Conservation (phyloP, 2,329 filamentous ascomycete genomes). For the Aureobasidium sp. region DNA sequence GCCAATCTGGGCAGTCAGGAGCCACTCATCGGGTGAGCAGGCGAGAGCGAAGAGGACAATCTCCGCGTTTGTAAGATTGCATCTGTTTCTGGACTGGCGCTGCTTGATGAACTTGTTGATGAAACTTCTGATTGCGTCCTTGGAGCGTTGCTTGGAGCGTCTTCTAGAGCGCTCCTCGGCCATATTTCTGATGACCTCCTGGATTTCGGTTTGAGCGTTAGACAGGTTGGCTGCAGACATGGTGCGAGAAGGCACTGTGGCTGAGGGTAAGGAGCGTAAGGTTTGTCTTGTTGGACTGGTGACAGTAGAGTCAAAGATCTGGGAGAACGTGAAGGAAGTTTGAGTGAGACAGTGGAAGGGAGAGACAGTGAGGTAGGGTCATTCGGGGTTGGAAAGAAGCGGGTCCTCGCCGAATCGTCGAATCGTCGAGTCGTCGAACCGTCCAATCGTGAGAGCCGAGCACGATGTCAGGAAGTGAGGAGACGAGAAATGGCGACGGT, state of each 20-base stretch:
- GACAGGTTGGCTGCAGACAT: background rate
- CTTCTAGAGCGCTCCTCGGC: too few relatives aligned
- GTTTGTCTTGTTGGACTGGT: background rate
- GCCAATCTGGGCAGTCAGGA: background rate
- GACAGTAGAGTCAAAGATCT: background rate
- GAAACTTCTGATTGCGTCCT: background rate
- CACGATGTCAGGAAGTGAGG: background rate
- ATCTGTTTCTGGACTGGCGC: background rate
- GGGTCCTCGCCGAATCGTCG: background rate
- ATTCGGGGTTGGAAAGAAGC: background rate
- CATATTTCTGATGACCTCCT: background rate
- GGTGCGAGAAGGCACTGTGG: background rate
- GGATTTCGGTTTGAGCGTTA: background rate
- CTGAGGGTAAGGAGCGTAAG: background rate
- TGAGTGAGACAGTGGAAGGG: background rate
- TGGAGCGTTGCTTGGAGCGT: background rate
- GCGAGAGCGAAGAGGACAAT: background rate
- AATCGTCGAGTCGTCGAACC: background rate
- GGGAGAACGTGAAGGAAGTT: background rate
- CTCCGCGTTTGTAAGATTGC: background rate
- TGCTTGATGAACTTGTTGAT: background rate
- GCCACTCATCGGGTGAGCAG: background rate
- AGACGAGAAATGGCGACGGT: background rate
- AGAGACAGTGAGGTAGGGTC: background rate
- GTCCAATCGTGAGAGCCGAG: background rate